Evolutionary conservation across 805 yeast species (phyloP).

Genomic region (Teunomyces lycoperdinae): DNA sequence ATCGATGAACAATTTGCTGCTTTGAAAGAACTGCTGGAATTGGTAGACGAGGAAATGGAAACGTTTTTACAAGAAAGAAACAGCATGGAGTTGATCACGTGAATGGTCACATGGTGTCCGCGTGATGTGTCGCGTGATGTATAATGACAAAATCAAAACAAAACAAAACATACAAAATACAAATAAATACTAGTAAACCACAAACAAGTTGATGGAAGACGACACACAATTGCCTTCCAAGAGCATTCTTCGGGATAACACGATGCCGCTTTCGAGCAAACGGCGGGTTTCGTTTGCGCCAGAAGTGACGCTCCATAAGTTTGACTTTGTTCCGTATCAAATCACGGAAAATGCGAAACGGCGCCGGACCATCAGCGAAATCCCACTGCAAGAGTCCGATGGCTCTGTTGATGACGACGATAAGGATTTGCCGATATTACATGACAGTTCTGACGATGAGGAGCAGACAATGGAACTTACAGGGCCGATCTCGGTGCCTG

Average conservation of each 20-base stretch:
- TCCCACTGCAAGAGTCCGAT: conserved; percentile 11
- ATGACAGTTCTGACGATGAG: conserved; percentile 24
- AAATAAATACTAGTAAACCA: not conserved
- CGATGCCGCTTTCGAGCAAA: conserved; percentile 20
- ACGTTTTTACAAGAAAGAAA: conserved; percentile 15
- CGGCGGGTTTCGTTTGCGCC: conserved; percentile 78
- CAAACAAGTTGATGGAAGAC: not conserved
- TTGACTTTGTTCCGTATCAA: conserved; percentile 33
- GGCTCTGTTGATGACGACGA: conserved; percentile 6
- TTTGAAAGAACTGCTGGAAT: conserved; percentile 20
- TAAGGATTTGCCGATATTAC: conserved; percentile 15
- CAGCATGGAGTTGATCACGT: conserved; percentile 32
- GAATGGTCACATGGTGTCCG: not conserved
- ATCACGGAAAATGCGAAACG: conserved; percentile 15
- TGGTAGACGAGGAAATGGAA: conserved; percentile 13
- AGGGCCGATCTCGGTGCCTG: conserved; percentile 2
- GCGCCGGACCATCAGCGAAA: conserved; percentile 26
- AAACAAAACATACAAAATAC: conserved; percentile 2
- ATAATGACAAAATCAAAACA: no score
- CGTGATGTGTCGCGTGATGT: not conserved
- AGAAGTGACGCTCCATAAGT: conserved; percentile 63
- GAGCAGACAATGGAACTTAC: conserved; percentile 31
- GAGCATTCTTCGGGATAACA: conserved; percentile 23
- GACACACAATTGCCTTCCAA: conserved; percentile 10
- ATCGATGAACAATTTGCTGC: conserved; percentile 26